Evolutionary conservation across 2,329 filamentous ascomycete species (phyloP), one percentile per base, ranked within the genome.

Genomic region (Pseudogymnoascus sp.): DNA sequence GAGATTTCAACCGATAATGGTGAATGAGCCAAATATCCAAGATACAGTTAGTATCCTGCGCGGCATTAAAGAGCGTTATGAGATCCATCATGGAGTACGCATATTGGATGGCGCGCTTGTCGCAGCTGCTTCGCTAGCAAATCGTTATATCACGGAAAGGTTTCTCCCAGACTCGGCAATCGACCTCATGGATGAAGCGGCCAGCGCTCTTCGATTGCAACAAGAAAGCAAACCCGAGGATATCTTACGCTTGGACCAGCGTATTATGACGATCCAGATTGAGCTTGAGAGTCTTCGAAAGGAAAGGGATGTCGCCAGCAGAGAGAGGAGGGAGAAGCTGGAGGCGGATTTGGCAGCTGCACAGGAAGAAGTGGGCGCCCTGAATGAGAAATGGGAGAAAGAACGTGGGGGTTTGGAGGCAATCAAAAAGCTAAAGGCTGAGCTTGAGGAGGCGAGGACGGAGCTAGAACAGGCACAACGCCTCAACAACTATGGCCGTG

Each of bases 151-250:
- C 69, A 97, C 92, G 12, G 93, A 97, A 72, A 88, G 94, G 1
- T 97, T 96, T 75, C 79, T 97, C 0, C 94, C 94, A 0, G 94
- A 99, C 76, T 97, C 97, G 74, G 94, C 94, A 2, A 97, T 99
- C 66, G 94, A 97, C 73, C 77, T 97, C 14, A 94, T 99, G 74
- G 94, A 97, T 67, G 94, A 97, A 76, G 94, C 94, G 8, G 92
- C 93, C 1, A 95, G 90, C 65, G 91, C 92, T 21, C 79, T 97
- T 8, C 86, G 95, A 50, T 77, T 97, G 33, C 93, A 97, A 72
- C 94, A 97, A 75, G 94, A 99, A 75, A 96, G 91, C 69, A 97
- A 97, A 70, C 94, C 94, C 0, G 94, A 97, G 69, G 87, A 93
- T 7, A 97, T 99, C 35, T 91, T 95, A 77, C 86, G 89, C 60